Evolutionary conservation across 2,329 filamentous ascomycete species (phyloP), one percentile per base, ranked within the genome.

Genomic region (Zelopaecilomyces penicillatus): DNA sequence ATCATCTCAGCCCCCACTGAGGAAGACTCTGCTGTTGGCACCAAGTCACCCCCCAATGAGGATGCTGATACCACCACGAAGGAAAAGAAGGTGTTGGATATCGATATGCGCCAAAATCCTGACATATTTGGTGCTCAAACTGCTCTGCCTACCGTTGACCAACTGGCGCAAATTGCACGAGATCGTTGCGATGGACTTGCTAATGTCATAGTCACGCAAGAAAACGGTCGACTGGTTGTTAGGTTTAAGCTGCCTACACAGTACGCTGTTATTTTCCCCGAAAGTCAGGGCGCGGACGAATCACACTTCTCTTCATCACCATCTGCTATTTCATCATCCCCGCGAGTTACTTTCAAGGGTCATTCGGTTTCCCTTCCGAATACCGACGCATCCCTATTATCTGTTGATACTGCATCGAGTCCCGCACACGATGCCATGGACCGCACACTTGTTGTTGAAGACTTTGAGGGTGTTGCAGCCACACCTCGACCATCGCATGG

Each of bases 171-270:
- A 30, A 57, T 66, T 37, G 58, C 55, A 3, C 50, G 51, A 4
- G 47, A 51, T 9, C 37, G 44, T 29, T 63, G 60, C 43, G 47
- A 52, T 39, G 59, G 56, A 30, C 49, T 58, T 33, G 60, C 62
- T 51, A 61, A 59, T 32, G 61, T 64, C 50, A 47, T 55, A 36
- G 48, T 64, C 31, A 50, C 42, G 7, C 51, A 58, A 37, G 52
- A 59, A 37, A 55, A 56, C 34, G 59, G 53, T 35, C 54, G 60
- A 44, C 57, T 66, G 33, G 50, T 64, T 44, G 62, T 65, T 48
- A 54, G 61, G 59, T 65, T 65, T 64, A 66, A 66, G 63, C 37
- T 66, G 42, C 59, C 64, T 42, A 48, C 53, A 26, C 46, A 61
- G 45, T 58, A 58, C 43, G 55, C 58, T 28, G 43, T 52, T 32